Percentiles rank a stretch among this genome's conserved stretches.
Evolutionary conservation across 2,329 filamentous ascomycete species (phyloP).

Genomic region (Tolypocladium inflatum): DNA sequence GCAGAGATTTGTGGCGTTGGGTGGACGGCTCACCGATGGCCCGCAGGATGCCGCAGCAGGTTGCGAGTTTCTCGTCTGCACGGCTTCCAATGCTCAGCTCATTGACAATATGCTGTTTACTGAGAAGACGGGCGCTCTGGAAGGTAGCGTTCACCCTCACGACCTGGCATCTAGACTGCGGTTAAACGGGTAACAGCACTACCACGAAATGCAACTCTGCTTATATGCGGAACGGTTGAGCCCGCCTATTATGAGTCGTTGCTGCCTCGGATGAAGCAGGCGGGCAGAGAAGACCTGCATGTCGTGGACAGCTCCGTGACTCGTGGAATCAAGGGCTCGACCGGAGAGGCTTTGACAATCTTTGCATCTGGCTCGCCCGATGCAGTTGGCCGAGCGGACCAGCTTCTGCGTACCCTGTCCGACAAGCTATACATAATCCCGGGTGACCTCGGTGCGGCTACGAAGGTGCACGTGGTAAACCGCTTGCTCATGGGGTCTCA

Average conservation of each 20-base stretch:
- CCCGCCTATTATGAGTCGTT: not conserved
- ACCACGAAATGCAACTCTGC: not conserved
- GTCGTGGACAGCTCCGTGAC: not conserved
- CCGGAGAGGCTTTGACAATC: not conserved
- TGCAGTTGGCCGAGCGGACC: conserved; percentile 24
- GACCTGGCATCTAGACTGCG: not conserved
- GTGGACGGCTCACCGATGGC: not conserved
- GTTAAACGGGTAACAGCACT: not conserved
- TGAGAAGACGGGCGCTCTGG: not conserved
- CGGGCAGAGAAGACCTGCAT: not conserved
- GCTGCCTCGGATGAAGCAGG: not conserved
- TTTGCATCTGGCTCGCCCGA: not conserved
- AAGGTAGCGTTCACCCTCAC: not conserved
- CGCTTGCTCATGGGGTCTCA: conserved; percentile 43
- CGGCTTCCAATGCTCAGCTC: conserved; percentile 39
- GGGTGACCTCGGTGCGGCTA: conserved; percentile 38
- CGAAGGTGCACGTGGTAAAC: conserved; percentile 45
- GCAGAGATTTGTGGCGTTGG: not conserved
- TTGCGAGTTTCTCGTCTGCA: conserved; percentile 39
- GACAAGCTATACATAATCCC: conserved; percentile 44
- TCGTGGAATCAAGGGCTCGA: not conserved
- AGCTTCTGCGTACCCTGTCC: conserved; percentile 46
- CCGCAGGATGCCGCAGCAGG: not conserved
- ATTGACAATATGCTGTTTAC: conserved; percentile 21
- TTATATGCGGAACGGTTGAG: not conserved